Percentiles rank a stretch among this genome's conserved stretches.
Evolutionary conservation across 768 basidiomycete species (phyloP).

Genomic region (Leccinum incarnatum): DNA sequence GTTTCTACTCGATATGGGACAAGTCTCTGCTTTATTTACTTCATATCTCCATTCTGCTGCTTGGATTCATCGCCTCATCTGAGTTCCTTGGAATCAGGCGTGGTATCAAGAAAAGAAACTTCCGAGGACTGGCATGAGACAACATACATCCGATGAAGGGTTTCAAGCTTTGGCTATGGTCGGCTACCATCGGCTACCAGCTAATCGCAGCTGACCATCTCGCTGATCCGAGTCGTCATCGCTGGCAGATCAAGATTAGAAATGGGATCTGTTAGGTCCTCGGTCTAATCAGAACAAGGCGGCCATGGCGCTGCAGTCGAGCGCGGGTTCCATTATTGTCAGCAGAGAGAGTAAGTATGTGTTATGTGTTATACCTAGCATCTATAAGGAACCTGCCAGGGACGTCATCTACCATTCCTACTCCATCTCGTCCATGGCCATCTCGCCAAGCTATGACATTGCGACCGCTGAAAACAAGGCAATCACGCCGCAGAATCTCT

Average conservation of each 20-base stretch:
- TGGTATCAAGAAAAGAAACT: neutral
- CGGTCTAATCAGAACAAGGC: conserved; percentile 67
- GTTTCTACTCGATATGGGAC: no score
- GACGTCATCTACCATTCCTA: no score
- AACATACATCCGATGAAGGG: no score
- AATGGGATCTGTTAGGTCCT: neutral
- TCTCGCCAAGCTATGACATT: no score
- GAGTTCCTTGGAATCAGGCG: neutral
- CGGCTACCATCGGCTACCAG: neutral
- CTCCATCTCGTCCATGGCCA: no score
- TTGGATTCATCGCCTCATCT: neutral
- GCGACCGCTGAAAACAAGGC: no score
- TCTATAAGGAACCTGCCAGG: no score
- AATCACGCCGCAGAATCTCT: no score
- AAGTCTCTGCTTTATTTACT: neutral
- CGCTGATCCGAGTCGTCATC: neutral
- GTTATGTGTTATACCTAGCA: no score
- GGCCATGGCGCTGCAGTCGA: conserved; percentile 64
- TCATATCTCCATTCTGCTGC: no score
- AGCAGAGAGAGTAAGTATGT: conserved; percentile 67
- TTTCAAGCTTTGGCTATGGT: neutral
- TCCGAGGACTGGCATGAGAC: neutral
- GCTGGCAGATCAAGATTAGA: neutral
- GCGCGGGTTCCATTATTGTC: conserved; percentile 89
- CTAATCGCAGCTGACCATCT: neutral